Base-by-base conservation (phyloP, 129 eudicot species). In the Lonicera japonica region DNA sequence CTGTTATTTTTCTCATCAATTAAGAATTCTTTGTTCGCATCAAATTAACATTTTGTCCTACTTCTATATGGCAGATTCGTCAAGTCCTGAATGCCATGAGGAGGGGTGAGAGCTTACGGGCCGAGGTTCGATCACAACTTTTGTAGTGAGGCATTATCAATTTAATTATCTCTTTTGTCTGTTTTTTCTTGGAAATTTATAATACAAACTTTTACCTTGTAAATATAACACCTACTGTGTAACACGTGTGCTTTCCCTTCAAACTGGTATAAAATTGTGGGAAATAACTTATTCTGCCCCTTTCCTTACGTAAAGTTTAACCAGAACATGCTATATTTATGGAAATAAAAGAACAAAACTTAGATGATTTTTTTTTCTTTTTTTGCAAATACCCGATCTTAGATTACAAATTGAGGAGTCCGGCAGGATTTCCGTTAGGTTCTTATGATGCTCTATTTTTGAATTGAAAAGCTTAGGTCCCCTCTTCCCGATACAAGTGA, bases 1-100 rank as follows among this genome's bases (percentile, higher is more conserved):
- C 25, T 9, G 55, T 16, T 50, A 14, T 16, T 50, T 50, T 15
- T 1, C 55, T 50, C 16, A 17, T 16, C 55, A 50, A 50, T 17
- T 50, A 50, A 50, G 21, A 4, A 8, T 2, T 11, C 21, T 50
- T 15, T 17, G 9, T 16, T 20, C 9, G 0, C 0, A 17, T 2
- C 34, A 10, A 66, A 20, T 24, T 39, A 7, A 11, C 15, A 13
- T 54, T n/a, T 54, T 29, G 2, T 20, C 17, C 23, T 34, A 1
- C 64, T 55, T 70, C 22, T 41, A 41, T 79, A 53, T 52, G 47
- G 77, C 87, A 88, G 96, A 82, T 88, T 69, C 89, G 90, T 5
- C 90, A 85, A 4, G 81, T 88, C 54, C 71, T 82, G 63, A 71
- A 75, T 82, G 90, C 94, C 45, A 77, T 82, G 85, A 79, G 96